Percentiles rank a stretch among this genome's conserved stretches.
These are phyloP conservation scores for Penicillium sp. DNA, from an alignment of 2,329 filamentous ascomycete species.

Conservation along the genomic window DNA sequence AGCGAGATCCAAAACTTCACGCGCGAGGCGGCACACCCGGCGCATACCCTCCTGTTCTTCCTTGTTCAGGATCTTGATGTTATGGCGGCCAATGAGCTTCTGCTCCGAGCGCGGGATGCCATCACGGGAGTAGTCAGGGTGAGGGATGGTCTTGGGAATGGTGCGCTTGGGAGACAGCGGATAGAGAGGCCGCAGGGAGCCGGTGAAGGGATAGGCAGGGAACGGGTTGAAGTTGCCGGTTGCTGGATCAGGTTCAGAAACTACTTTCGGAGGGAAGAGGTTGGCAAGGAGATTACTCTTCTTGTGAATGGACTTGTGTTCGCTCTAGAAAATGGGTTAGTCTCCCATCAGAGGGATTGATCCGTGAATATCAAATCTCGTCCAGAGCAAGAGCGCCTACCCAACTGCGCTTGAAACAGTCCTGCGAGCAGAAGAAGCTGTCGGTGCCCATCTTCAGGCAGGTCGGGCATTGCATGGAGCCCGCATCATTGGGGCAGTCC, in stretches of 20 bases:
- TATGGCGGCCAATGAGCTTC: slow-evolving; percentile 71
- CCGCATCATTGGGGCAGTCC: slow-evolving; percentile 86
- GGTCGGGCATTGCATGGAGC: slow-evolving; percentile 87
- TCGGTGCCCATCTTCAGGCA: slow-evolving; percentile 89
- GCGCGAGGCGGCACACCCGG: slow-evolving; percentile 82
- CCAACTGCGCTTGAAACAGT: slow-evolving; percentile 99
- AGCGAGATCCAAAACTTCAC: slow-evolving; percentile 92
- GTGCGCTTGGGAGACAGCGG: slow-evolving; percentile 73
- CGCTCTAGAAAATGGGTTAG: slow-evolving; percentile 57
- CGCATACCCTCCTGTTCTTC: slow-evolving; percentile 87
- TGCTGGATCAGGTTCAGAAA: slow-evolving; percentile 90
- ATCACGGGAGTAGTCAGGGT: slow-evolving; percentile 86
- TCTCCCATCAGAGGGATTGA: too few species aligned
- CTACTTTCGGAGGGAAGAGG: slow-evolving; percentile 75
- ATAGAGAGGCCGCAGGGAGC: slow-evolving; percentile 82
- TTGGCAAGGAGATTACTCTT: slow-evolving; percentile 75
- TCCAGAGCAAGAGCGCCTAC: slow-evolving; percentile 58
- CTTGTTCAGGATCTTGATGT: slow-evolving; percentile 80
- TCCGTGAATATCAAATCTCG: slow-evolving; percentile 23
- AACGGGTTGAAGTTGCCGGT: slow-evolving; percentile 92
- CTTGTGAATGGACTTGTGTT: slow-evolving; percentile 86
- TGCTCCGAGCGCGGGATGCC: slow-evolving; percentile 73
- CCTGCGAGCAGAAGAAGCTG: slow-evolving; percentile 96
- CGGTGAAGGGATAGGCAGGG: slow-evolving; percentile 82
- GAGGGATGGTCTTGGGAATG: slow-evolving; percentile 77